A percentile compares a stretch with the other conserved stretches of the same genome.
phyloP scores from a whole-genome alignment of 148 eudicot species.

The Amaranthus hypochondriacus region DNA sequence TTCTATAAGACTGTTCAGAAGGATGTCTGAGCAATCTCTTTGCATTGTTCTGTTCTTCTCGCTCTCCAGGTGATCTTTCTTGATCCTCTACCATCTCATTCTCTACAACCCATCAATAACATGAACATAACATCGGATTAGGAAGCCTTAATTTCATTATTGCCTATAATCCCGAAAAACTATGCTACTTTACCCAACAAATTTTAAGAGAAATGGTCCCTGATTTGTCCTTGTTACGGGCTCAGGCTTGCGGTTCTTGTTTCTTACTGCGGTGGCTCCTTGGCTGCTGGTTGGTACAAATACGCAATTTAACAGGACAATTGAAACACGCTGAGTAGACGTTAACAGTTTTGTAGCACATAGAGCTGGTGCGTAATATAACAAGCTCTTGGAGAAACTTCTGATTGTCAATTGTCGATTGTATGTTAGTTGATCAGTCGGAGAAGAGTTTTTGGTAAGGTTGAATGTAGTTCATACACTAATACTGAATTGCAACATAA shows the following conservation, averaged over 20 bases:
- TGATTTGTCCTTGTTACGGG: constrained; percentile 35
- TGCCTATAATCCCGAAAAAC: not conserved
- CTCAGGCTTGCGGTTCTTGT: constrained; percentile 71
- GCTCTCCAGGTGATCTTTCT: constrained; percentile 56
- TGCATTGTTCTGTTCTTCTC: constrained; percentile 57
- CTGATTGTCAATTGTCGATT: not conserved
- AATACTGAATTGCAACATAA: no score
- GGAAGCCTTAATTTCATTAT: not conserved
- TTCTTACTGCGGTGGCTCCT: constrained; percentile 84
- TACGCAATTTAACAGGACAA: constrained; percentile 19
- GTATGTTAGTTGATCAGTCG: no score
- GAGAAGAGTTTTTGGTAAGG: no score
- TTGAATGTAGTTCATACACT: no score
- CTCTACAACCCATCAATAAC: not conserved
- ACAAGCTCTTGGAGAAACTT: not conserved
- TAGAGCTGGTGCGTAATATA: not conserved
- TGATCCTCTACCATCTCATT: not conserved
- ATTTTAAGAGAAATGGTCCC: not conserved
- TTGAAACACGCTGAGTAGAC: not conserved
- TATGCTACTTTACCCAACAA: not conserved
- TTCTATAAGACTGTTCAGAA: constrained; percentile 61
- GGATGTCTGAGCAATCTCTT: constrained; percentile 64
- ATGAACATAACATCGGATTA: not conserved
- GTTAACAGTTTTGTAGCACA: not conserved
- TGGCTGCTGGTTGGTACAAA: constrained; percentile 78